Conservation (phyloP, 225 moss, liverwort and hornwort species). For the Antitrichia curtipendula region DNA sequence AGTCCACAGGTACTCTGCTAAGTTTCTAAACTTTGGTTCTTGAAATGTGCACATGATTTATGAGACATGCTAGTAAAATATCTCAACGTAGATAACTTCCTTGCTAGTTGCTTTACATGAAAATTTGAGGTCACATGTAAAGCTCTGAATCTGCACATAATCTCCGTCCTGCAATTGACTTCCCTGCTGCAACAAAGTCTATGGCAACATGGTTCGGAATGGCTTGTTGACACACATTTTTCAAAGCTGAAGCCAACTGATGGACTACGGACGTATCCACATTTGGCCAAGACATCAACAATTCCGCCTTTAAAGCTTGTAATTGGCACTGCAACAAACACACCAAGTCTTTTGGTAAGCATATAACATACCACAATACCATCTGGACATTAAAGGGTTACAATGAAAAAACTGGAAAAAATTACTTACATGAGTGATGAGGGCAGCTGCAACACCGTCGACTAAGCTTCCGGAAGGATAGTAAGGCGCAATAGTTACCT, state of each 20-base stretch:
- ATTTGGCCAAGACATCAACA: slow-evolving; percentile 78
- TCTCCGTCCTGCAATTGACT: slow-evolving; percentile 31
- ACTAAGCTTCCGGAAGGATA: slow-evolving; percentile 90
- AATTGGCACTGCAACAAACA: slow-evolving; percentile 57
- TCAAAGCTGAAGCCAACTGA: slow-evolving; percentile 42
- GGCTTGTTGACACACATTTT: slow-evolving; percentile 14
- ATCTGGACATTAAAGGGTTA: background rate
- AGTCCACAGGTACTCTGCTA: background rate
- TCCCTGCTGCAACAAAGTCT: slow-evolving; percentile 51
- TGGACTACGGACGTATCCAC: slow-evolving; percentile 42
- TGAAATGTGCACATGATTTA: background rate
- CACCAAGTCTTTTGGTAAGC: background rate
- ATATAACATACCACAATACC: background rate
- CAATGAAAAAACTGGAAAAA: background rate
- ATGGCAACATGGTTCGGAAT: slow-evolving; percentile 19
- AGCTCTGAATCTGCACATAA: slow-evolving; percentile 40
- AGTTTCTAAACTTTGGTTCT: background rate
- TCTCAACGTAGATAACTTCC: background rate
- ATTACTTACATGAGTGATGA: slow-evolving; percentile 60
- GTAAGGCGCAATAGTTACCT: slow-evolving; percentile 35
- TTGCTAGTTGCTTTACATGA: background rate
- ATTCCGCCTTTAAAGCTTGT: slow-evolving; percentile 42
- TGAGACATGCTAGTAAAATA: background rate
- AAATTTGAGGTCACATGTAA: slow-evolving; percentile 35
- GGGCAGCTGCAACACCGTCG: slow-evolving; percentile 78